Conservation (phyloP, 805 yeast species). For the Spathaspora hagerdaliae region DNA sequence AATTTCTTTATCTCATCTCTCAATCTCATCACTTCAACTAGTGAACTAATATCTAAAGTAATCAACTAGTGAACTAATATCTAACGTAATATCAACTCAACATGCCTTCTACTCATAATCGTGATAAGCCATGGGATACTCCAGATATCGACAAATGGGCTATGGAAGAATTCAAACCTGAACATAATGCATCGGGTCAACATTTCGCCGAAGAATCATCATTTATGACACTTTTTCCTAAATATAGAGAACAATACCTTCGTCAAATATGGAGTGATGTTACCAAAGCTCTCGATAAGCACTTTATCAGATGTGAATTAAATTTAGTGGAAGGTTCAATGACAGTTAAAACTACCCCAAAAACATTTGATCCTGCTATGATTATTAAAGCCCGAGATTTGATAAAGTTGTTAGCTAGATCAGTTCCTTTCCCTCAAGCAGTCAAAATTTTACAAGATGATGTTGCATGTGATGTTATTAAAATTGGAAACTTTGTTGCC, state of each 20-base stretch:
- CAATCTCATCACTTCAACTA: neutral
- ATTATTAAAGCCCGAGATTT: constrained; percentile 93
- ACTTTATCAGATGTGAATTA: constrained; percentile 76
- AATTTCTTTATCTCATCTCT: neutral
- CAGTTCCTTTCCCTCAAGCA: constrained; percentile 97
- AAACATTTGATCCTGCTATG: constrained; percentile 91
- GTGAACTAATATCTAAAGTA: neutral
- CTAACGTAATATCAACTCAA: neutral
- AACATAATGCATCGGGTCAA: constrained; percentile 80
- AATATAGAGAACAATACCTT: constrained; percentile 88
- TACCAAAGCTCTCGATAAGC: constrained; percentile 68
- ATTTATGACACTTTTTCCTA: constrained; percentile 92
- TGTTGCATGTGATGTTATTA: constrained; percentile 91
- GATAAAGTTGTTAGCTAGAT: constrained; percentile 87
- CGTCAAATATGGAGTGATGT: constrained; percentile 93
- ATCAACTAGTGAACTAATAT: no score
- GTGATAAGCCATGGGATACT: constrained; percentile 98
- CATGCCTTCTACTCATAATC: constrained; percentile 91
- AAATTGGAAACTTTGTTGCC: constrained; percentile 83
- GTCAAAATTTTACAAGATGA: constrained; percentile 88
- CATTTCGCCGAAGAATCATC: constrained; percentile 96
- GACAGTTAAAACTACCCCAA: constrained; percentile 94
- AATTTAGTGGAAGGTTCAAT: constrained; percentile 95
- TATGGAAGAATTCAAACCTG: constrained; percentile 81
- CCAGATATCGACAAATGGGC: constrained; percentile 93